Conservation (phyloP, 805 yeast genomes). For the Lipomyces mesembrius region DNA sequence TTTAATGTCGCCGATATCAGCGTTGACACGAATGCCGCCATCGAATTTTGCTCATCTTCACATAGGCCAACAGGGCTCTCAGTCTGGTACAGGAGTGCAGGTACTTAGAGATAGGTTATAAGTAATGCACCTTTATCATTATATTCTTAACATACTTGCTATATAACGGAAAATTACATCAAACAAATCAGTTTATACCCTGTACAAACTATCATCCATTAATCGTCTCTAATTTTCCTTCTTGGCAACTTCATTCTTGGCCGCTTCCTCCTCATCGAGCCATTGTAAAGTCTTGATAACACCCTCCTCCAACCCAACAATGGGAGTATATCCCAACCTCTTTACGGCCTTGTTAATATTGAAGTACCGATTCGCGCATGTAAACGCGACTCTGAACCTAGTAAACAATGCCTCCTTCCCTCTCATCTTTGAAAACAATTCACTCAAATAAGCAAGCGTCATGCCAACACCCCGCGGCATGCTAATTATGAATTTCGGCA, state of each 20-base stretch:
- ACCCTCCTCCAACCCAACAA: conserved; percentile 77
- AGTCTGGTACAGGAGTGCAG: too few species aligned
- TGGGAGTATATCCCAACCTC: conserved; percentile 78
- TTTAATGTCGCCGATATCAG: too few species aligned
- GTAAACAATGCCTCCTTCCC: conserved; percentile 93
- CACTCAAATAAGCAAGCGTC: conserved; percentile 78
- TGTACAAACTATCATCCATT: neutral
- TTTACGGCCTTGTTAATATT: conserved; percentile 85
- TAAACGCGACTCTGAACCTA: conserved; percentile 90
- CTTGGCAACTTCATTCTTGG: conserved; percentile 18
- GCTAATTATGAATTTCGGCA: conserved; percentile 69
- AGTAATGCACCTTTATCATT: too few species aligned
- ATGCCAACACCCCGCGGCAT: conserved; percentile 78
- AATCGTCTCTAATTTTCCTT: conserved; percentile 17
- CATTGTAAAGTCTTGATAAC: conserved; percentile 78
- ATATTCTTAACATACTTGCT: too few species aligned
- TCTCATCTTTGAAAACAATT: conserved; percentile 65
- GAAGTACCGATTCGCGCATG: conserved; percentile 92
- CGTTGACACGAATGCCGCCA: too few species aligned
- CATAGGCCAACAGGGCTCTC: too few species aligned
- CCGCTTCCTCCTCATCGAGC: conserved; percentile 69
- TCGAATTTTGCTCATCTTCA: too few species aligned
- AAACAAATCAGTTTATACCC: neutral
- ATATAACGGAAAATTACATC: too few species aligned
- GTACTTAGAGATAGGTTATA: too few species aligned